phyloP scores from a whole-genome alignment of 805 yeast species.

The Ascoidea tarda region DNA sequence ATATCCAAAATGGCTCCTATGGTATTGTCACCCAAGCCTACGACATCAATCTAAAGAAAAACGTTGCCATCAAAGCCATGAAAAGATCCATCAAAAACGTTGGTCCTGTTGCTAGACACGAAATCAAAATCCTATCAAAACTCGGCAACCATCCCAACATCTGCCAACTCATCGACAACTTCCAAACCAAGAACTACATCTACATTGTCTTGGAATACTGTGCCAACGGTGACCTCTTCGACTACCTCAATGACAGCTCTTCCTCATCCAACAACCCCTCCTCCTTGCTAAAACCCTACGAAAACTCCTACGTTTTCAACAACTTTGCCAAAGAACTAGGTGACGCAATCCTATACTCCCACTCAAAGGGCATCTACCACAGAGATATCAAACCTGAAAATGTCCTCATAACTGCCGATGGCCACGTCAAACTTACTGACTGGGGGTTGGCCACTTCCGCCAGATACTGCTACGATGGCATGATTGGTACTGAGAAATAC shows the following conservation, averaged over 20 bases:
- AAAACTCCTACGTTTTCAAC: slow-evolving; percentile 17
- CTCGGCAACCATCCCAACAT: slow-evolving; percentile 30
- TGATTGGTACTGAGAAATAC: slow-evolving; percentile 73
- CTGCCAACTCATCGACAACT: slow-evolving; percentile 42
- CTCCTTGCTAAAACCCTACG: slow-evolving; percentile 6
- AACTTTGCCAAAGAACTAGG: slow-evolving; percentile 34
- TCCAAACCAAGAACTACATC: slow-evolving; percentile 37
- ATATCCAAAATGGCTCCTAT: slow-evolving; percentile 45
- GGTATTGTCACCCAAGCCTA: slow-evolving; percentile 44
- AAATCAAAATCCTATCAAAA: slow-evolving; percentile 25
- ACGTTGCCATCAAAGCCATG: slow-evolving; percentile 44
- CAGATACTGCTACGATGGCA: slow-evolving; percentile 17
- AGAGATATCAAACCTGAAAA: slow-evolving; percentile 69
- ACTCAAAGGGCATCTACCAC: slow-evolving; percentile 46
- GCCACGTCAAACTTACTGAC: slow-evolving; percentile 50
- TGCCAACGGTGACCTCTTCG: slow-evolving; percentile 54
- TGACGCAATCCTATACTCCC: slow-evolving; percentile 39
- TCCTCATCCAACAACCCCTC: slow-evolving; percentile 1
- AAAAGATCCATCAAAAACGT: slow-evolving; percentile 25
- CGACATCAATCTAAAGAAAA: slow-evolving; percentile 18
- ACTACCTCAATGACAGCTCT: slow-evolving; percentile 25
- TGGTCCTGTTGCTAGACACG: slow-evolving; percentile 36
- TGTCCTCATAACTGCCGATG: slow-evolving; percentile 34
- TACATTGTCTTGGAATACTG: slow-evolving; percentile 55
- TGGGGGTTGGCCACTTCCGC: slow-evolving; percentile 52